Base-by-base conservation (phyloP, 106 monocot species). In the Dendrobium nobile region DNA sequence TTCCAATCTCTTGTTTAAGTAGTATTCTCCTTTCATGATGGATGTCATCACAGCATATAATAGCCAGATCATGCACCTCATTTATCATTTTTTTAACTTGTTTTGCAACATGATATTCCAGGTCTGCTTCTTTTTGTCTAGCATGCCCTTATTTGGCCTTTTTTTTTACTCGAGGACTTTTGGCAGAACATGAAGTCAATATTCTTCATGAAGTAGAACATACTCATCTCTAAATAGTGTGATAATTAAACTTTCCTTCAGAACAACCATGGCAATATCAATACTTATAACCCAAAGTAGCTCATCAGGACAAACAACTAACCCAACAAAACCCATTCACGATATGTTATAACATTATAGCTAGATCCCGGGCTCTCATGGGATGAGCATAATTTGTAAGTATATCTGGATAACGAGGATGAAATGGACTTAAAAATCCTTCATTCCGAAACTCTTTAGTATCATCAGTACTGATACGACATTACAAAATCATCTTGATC, bases 221-320 rank as follows among this genome's bases (percentile, higher is more conserved):
- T 89, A 91, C 98, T 99, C 95, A 82, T 95, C 95, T 88, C 98
- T 92, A 77, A 95, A 99, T 82, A 99, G 79, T 42, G 89, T 85
- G 79, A 95, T 81, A 79, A 99, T 83, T 78, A 99, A 83, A 47
- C 90, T 79, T 75, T 99, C 98, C 82, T 99, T 99, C 45, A 99
- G 87, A 72, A 88, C 98, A 85, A 95, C 98, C 98, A 99, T 95
- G 42, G 95, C 91, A 83, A 99, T 93, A 76, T 99, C 98, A 81
- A 99, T 99, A 84, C 98, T 99, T 10, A 95, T 99, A 56, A 99
- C 98, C 75, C 98, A 89, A 67, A 99, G 89, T 55, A 99, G 87
- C 87, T 99, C 98, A 85, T 91, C 92, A 74, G 95, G 98, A 75
- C 98, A 99, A 84, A 95, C 95, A 82, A 99, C 92, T 95, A 99